Conservation (phyloP, 257 asterid genomes). For the Anisodus acutangulus region DNA sequence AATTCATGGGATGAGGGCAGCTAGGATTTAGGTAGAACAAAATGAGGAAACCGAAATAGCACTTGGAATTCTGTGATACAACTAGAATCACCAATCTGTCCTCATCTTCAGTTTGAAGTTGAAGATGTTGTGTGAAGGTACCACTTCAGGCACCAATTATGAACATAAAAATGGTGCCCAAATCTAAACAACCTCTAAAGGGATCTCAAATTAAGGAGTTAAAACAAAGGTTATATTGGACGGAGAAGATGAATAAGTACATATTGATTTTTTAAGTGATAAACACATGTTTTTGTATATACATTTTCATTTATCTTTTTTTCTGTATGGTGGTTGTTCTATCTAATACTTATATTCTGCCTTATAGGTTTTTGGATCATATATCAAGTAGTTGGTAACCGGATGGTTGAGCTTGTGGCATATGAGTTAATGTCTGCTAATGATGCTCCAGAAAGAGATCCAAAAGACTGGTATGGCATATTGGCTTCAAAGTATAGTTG, state of each 20-base stretch:
- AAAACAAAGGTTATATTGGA: neutral
- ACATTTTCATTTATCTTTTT: neutral
- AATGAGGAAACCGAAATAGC: neutral
- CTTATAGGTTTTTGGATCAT: constrained; percentile 85
- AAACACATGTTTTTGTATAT: constrained; percentile 6
- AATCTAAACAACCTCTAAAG: neutral
- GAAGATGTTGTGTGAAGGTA: neutral
- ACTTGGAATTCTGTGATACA: neutral
- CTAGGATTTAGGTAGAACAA: neutral
- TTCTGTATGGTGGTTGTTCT: constrained; percentile 10
- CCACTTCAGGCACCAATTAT: neutral
- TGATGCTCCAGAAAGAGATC: constrained; percentile 98
- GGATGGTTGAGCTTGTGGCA: constrained; percentile 63
- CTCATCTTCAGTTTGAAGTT: neutral
- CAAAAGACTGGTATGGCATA: constrained; percentile 80
- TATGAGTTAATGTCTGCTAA: constrained; percentile 96
- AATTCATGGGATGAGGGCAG: neutral
- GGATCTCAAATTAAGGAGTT: constrained; percentile 13
- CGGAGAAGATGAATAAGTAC: neutral
- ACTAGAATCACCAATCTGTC: neutral
- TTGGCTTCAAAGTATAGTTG: neutral
- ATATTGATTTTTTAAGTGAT: neutral
- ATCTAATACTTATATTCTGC: constrained; percentile 30
- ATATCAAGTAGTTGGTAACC: constrained; percentile 60
- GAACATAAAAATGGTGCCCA: neutral